phyloP scores from a whole-genome alignment of 2,329 filamentous ascomycete genomes.

The Xylariaceae sp. region DNA sequence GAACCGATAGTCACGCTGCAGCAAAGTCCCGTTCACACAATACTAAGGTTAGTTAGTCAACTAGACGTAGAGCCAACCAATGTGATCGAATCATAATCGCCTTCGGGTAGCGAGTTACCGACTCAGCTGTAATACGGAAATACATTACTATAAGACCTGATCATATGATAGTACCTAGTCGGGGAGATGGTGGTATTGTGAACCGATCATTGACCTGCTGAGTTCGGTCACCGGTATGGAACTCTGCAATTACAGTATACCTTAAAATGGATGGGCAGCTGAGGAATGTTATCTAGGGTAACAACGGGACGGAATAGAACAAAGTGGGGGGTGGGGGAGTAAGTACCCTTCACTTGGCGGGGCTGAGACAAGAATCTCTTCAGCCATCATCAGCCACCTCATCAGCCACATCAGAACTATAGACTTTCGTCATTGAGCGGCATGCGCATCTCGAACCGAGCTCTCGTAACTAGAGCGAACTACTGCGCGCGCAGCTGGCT shows the following conservation, averaged over 20 bases:
- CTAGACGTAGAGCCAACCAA: too few species aligned
- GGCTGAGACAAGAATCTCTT: background rate
- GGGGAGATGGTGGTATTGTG: background rate
- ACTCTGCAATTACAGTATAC: too few species aligned
- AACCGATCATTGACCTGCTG: too few species aligned
- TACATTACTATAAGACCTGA: background rate
- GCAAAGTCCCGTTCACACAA: too few species aligned
- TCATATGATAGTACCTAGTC: background rate
- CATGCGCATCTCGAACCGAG: slow-evolving; percentile 3
- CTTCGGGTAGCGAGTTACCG: slow-evolving; percentile 17
- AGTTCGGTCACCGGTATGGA: slow-evolving; percentile 17
- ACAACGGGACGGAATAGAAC: background rate
- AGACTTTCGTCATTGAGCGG: slow-evolving; percentile 36
- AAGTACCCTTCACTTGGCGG: background rate
- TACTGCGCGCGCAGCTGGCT: background rate
- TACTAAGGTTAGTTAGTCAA: too few species aligned
- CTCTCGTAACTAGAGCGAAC: slow-evolving; percentile 1
- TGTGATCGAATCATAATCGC: background rate
- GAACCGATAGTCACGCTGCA: too few species aligned
- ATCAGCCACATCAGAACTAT: slow-evolving; percentile 17
- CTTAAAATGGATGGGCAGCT: too few species aligned
- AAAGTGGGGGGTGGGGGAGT: background rate
- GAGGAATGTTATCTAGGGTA: background rate
- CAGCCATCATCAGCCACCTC: slow-evolving; percentile 12
- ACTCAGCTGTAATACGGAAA: slow-evolving; percentile 4